These are phyloP conservation scores for Sedum album DNA, from an alignment of 164 flowering plant genomes.

Conservation along the genomic window DNA sequence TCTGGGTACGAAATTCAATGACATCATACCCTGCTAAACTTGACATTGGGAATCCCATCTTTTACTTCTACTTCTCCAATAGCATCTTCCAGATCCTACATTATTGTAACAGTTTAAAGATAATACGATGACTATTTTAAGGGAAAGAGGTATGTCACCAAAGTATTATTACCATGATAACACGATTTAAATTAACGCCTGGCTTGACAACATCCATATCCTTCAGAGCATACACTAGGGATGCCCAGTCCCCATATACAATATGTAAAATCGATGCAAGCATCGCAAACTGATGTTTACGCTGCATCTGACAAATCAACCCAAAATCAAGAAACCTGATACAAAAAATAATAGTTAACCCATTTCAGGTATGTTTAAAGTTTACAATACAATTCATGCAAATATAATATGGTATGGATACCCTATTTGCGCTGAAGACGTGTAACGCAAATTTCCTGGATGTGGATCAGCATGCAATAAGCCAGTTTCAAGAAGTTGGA, in stretches of 20 bases:
- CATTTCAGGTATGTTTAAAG: background rate
- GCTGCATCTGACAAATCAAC: conserved; percentile 85
- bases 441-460: conserved; percentile 88
- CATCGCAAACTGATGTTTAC: conserved; percentile 88
- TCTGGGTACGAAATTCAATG: background rate
- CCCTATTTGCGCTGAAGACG: conserved; percentile 73
- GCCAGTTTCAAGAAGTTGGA: conserved; percentile 97
- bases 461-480: conserved; percentile 97
- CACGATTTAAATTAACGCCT: conserved; percentile 56
- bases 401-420: conserved; percentile 9
- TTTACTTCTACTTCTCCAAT: conserved; percentile 68
- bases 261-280: conserved; percentile 88
- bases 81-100: conserved; percentile 80
- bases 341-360: conserved; percentile 9
- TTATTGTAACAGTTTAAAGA: conserved; percentile 10
- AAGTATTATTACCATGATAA: conserved; percentile 58
- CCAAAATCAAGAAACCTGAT: conserved; percentile 95
- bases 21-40: conserved; percentile 79
- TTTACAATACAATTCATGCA: background rate
- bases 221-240: conserved; percentile 61
- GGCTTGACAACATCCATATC: conserved; percentile 88
- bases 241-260: conserved; percentile 88
- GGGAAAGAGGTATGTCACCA: conserved; percentile 3
- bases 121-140: background rate
- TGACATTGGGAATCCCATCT: conserved; percentile 87